Conservation (phyloP, 768 basidiomycete species). For the Coprinopsis cinerea region DNA sequence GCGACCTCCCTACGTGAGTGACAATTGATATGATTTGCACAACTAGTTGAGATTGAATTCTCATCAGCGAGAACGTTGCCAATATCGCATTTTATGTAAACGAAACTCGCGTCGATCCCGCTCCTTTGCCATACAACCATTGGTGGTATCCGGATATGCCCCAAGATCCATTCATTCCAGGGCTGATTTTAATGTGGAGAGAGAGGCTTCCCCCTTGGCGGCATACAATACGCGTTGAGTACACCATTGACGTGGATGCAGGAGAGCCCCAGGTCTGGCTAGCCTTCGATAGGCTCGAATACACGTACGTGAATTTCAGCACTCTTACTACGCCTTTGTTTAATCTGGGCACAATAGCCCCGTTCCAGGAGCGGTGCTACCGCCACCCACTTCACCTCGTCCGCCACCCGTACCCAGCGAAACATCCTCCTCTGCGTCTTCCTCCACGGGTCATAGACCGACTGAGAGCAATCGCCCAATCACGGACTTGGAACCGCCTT, state of each 20-base stretch:
- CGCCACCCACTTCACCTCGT: no score
- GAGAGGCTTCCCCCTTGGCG: not conserved
- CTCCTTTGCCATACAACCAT: not conserved
- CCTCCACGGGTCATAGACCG: not conserved
- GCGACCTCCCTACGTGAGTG: not conserved
- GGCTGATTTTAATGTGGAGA: not conserved
- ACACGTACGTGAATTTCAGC: not conserved
- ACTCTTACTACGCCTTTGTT: not conserved
- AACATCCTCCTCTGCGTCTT: not conserved
- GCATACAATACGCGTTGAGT: not conserved
- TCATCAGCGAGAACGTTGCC: not conserved
- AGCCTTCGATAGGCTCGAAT: not conserved
- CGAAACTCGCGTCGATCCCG: not conserved
- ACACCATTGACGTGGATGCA: not conserved
- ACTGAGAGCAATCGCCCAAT: not conserved
- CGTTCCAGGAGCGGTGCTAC: not conserved
- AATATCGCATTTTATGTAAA: not conserved
- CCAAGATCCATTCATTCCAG: not conserved
- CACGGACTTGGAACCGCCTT: no score
- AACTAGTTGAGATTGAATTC: not conserved
- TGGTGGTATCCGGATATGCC: not conserved
- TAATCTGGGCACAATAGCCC: not conserved
- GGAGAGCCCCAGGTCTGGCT: not conserved
- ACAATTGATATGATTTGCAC: not conserved
- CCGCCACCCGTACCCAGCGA: no score